Conservation (phyloP, 495 filamentous ascomycete genomes). For the Trichoderma gamsii region DNA sequence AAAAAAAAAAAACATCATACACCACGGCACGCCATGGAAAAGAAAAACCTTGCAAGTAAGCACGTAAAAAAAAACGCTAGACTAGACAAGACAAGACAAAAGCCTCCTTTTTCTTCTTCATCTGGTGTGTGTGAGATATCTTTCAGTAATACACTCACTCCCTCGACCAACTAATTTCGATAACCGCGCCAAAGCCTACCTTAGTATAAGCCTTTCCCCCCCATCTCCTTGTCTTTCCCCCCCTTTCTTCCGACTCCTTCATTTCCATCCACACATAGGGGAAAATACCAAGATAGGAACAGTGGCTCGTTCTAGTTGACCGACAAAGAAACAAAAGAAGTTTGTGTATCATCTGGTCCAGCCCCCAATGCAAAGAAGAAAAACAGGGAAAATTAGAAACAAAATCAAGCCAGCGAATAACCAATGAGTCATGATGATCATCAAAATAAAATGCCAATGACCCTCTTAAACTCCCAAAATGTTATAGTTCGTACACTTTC, state of each 20-base stretch:
- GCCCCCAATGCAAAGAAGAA: conserved; percentile 6
- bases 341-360: not conserved
- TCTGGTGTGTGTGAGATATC: not conserved
- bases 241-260: not conserved
- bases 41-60: not conserved
- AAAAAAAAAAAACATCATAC: not conserved
- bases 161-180: not conserved
- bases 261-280: not conserved
- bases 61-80: not conserved
- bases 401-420: conserved; percentile 12
- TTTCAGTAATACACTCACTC: conserved; percentile 2
- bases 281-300: not conserved
- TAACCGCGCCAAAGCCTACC: not conserved
- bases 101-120: not conserved
- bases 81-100: conserved; percentile 6
- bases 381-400: not conserved
- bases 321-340: not conserved
- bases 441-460: conserved; percentile 13
- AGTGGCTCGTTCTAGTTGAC: not conserved
- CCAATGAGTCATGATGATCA: conserved; percentile 17
- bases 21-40: not conserved
- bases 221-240: not conserved
- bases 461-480: conserved; percentile 14
- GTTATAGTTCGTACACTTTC: not conserved
- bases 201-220: not conserved